These are phyloP conservation scores for Thalassiosira delicatula DNA, from an alignment of 352 stramenopile species.

Conservation along the genomic window DNA sequence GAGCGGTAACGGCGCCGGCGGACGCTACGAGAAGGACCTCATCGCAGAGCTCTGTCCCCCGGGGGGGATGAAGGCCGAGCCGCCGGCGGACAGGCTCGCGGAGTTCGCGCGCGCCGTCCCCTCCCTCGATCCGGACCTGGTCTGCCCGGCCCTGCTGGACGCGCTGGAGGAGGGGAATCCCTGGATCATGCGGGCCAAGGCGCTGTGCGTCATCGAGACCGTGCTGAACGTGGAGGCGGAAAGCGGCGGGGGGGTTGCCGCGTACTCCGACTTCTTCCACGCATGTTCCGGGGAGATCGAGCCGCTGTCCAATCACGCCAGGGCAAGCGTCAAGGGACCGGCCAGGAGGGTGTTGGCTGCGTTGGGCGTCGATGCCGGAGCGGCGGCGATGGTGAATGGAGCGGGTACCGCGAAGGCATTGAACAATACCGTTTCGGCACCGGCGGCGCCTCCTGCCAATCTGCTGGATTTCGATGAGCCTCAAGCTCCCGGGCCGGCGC, in stretches of 20 bases:
- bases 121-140: constrained; percentile 91
- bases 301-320: constrained; percentile 71
- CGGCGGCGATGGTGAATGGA: background rate
- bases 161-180: constrained; percentile 88
- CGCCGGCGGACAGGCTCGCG: constrained; percentile 92
- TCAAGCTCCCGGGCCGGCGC: background rate
- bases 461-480: constrained; percentile 78
- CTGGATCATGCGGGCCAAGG: constrained; percentile 91
- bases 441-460: constrained; percentile 59
- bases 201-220: constrained; percentile 91
- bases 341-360: constrained; percentile 71
- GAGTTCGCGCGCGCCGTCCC: constrained; percentile 90
- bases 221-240: constrained; percentile 61
- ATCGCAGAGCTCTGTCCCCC: constrained; percentile 91
- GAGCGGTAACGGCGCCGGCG: constrained; percentile 59
- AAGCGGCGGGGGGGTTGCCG: constrained; percentile 51
- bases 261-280: constrained; percentile 82
- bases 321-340: constrained; percentile 71
- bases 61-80: constrained; percentile 92
- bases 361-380: constrained; percentile 57
- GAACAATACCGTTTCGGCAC: background rate
- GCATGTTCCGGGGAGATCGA: constrained; percentile 77
- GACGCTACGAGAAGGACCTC: constrained; percentile 92
- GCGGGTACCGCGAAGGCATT: too few species aligned
- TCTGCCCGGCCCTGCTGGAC: constrained; percentile 93